Percentiles rank a stretch among this genome's conserved stretches.
Conservation (phyloP, 2,329 filamentous ascomycete genomes). For the Neofusicoccum laricinum region DNA sequence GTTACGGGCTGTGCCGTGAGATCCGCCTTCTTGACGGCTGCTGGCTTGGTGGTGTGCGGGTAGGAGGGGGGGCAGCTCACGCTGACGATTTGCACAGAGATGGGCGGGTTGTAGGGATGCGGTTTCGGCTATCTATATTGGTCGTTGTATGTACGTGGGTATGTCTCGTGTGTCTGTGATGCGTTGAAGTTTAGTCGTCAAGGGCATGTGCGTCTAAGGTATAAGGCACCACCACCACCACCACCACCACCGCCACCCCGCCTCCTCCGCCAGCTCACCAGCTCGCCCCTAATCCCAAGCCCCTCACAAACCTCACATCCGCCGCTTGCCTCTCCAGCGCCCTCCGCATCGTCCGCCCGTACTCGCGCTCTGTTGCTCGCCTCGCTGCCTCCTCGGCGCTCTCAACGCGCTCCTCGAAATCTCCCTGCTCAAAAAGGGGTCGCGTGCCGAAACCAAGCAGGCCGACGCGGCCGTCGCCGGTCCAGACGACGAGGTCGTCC, state of each 20-base stretch:
- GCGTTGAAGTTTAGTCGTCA: background rate
- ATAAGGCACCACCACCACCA: background rate
- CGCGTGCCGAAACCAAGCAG: slow-evolving; percentile 54
- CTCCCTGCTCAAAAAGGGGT: slow-evolving; percentile 27
- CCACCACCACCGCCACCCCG: background rate
- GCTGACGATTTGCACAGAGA: no score
- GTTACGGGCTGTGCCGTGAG: no score
- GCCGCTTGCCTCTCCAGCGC: slow-evolving; percentile 76
- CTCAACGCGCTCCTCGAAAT: slow-evolving; percentile 34
- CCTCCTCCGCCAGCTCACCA: background rate
- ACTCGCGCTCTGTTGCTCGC: slow-evolving; percentile 58
- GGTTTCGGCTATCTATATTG: background rate
- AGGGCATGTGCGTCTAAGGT: background rate
- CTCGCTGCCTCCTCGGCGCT: slow-evolving; percentile 47
- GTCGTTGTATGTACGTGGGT: background rate
- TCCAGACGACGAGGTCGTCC: slow-evolving; percentile 81
- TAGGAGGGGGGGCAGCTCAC: no score
- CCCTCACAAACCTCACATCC: slow-evolving; percentile 71
- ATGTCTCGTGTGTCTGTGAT: background rate
- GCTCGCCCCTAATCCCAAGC: slow-evolving; percentile 51
- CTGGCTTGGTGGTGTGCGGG: no score
- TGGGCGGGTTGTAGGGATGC: background rate
- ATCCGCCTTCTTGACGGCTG: no score
- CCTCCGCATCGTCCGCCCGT: slow-evolving; percentile 68
- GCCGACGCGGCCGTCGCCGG: slow-evolving; percentile 74